Conservation (phyloP, 768 basidiomycete genomes). For the Hebeloma cylindrosporum region DNA sequence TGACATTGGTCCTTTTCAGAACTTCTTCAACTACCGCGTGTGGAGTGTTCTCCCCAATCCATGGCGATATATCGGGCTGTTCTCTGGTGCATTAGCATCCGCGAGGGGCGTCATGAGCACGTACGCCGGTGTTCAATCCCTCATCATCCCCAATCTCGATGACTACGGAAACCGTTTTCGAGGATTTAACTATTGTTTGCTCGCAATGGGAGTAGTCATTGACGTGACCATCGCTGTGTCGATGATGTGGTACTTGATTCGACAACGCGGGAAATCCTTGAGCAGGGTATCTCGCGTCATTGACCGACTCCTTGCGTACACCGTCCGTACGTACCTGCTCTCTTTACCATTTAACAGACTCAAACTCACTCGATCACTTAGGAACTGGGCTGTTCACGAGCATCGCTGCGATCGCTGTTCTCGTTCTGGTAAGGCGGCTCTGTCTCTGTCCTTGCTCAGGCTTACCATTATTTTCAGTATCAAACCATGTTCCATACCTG, state of each 20-base stretch:
- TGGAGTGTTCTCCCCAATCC: slow-evolving; percentile 10
- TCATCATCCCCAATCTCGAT: background rate
- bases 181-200: slow-evolving; percentile 4
- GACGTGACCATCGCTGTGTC: slow-evolving; percentile 11
- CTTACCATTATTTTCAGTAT: background rate
- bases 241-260: slow-evolving; percentile 11
- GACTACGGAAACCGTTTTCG: background rate
- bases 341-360: background rate
- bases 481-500: background rate
- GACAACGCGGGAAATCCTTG: slow-evolving; percentile 1
- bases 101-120: slow-evolving; percentile 4
- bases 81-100: background rate
- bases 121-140: slow-evolving; percentile 1
- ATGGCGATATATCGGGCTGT: slow-evolving; percentile 2
- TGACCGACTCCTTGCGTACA: slow-evolving; percentile 4
- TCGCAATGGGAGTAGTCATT: slow-evolving; percentile 8
- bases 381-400: slow-evolving; percentile 7
- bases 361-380: background rate
- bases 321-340: slow-evolving; percentile 1
- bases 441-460: background rate
- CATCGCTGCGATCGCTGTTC: slow-evolving; percentile 1
- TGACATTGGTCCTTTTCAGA: background rate
- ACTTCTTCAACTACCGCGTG: slow-evolving; percentile 11
- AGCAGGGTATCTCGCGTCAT: slow-evolving; percentile 2
- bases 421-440: slow-evolving; percentile 2